Conservation (phyloP, 257 asterid species). For the Nicotiana tomentosiformis region DNA sequence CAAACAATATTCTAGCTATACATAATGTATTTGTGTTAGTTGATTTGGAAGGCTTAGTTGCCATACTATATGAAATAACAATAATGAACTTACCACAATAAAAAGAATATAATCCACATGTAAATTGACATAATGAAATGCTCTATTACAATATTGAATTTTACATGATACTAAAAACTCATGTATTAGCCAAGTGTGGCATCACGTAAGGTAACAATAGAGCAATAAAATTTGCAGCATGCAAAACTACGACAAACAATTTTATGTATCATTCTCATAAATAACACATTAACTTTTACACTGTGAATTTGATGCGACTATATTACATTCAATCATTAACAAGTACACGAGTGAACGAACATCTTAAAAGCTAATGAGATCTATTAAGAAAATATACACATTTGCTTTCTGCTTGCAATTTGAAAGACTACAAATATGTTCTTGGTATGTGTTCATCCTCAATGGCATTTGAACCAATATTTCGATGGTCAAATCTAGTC, state of each 20-base stretch:
- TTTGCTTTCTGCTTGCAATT: background rate
- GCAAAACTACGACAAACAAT: background rate
- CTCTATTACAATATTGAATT: background rate
- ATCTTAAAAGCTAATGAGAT: background rate
- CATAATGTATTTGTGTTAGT: background rate
- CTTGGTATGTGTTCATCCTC: conserved; percentile 55
- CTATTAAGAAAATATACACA: background rate
- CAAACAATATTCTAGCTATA: background rate
- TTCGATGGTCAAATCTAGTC: conserved; percentile 17
- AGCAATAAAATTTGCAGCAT: background rate
- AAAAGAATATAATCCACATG: background rate
- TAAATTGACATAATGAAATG: background rate
- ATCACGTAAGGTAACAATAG: background rate
- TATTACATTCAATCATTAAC: background rate
- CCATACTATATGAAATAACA: background rate
- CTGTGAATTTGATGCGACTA: background rate
- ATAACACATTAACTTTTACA: background rate
- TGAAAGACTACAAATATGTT: background rate
- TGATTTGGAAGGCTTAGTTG: background rate
- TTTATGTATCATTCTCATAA: background rate
- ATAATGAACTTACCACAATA: background rate
- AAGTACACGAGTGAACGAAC: background rate
- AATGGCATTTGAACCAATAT: conserved; percentile 13
- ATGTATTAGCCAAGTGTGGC: background rate
- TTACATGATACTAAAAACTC: background rate